phyloP scores from a whole-genome alignment of 306 rosid genomes.

The Malus asiatica region DNA sequence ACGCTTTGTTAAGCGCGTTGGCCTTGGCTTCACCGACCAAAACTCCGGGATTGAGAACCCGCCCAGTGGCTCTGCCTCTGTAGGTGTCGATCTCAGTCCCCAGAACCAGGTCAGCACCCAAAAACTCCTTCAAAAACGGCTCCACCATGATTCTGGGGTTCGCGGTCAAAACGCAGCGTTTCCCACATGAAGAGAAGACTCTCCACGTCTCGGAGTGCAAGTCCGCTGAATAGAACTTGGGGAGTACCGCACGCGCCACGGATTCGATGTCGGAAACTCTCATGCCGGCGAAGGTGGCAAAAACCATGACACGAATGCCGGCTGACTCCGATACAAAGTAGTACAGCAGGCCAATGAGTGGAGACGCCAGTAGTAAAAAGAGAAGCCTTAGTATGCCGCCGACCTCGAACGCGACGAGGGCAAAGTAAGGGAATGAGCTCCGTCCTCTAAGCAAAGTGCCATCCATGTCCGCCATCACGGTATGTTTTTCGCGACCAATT shows the following conservation, averaged over 20 bases:
- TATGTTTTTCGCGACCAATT: conserved; percentile 52
- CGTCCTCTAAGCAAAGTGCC: conserved; percentile 63
- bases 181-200: conserved; percentile 63
- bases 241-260: conserved; percentile 65
- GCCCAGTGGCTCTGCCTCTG: conserved; percentile 64
- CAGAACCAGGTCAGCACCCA: conserved; percentile 55
- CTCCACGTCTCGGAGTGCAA: conserved; percentile 57
- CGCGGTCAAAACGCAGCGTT: conserved; percentile 55
- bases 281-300: conserved; percentile 50
- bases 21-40: conserved; percentile 56
- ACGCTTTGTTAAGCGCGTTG: conserved; percentile 33
- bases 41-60: conserved; percentile 38
- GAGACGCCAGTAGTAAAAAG: conserved; percentile 40
- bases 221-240: conserved; percentile 52
- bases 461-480: conserved; percentile 83
- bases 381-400: conserved; percentile 65
- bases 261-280: conserved; percentile 44
- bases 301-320: conserved; percentile 56
- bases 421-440: conserved; percentile 74
- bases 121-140: conserved; percentile 48
- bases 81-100: conserved; percentile 46
- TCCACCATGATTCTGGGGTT: conserved; percentile 74
- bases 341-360: conserved; percentile 48
- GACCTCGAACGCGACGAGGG: conserved; percentile 60
- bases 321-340: conserved; percentile 61